Conservation (phyloP, 495 filamentous ascomycete species). For the Aspergillus hancockii region DNA sequence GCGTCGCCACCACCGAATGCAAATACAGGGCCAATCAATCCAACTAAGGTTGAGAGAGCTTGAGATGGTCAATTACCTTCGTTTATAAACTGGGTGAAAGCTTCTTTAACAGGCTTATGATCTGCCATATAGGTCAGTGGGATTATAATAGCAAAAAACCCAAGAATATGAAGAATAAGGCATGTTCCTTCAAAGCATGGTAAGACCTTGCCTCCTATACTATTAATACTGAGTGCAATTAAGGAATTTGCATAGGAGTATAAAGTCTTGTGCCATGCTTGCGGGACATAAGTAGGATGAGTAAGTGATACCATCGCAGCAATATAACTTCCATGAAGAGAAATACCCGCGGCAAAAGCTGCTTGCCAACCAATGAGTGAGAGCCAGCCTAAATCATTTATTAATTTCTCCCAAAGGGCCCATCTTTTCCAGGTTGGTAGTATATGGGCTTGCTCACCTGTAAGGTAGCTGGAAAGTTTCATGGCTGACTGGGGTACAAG, state of each 20-base stretch:
- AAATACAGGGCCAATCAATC: constrained; percentile 19
- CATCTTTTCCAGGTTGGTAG: no score
- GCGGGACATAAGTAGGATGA: constrained; percentile 31
- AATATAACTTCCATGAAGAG: constrained; percentile 34
- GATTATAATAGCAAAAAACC: constrained; percentile 46
- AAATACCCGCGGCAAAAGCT: constrained; percentile 38
- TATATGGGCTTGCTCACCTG: no score
- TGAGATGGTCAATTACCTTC: constrained; percentile 33
- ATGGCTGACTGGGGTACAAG: constrained; percentile 37
- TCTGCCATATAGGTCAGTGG: constrained; percentile 40
- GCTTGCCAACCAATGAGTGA: constrained; percentile 38
- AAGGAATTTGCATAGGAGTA: constrained; percentile 40
- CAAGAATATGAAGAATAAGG: constrained; percentile 44
- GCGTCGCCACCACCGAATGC: constrained; percentile 43
- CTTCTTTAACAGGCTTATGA: constrained; percentile 34
- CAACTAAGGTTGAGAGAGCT: constrained; percentile 36
- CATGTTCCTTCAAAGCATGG: constrained; percentile 45
- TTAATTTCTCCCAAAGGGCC: constrained; percentile 23
- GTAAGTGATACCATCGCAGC: constrained; percentile 39
- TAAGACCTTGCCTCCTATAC: constrained; percentile 36
- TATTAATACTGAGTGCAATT: constrained; percentile 36
- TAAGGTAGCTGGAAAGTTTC: constrained; percentile 44
- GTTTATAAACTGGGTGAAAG: constrained; percentile 38
- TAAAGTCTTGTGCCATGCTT: constrained; percentile 49
- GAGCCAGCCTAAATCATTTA: constrained; percentile 25